Evolutionary conservation across 2,329 filamentous ascomycete genomes (phyloP), one percentile per base, ranked within the genome.

Genomic region (Fusarium odoratissimum): DNA sequence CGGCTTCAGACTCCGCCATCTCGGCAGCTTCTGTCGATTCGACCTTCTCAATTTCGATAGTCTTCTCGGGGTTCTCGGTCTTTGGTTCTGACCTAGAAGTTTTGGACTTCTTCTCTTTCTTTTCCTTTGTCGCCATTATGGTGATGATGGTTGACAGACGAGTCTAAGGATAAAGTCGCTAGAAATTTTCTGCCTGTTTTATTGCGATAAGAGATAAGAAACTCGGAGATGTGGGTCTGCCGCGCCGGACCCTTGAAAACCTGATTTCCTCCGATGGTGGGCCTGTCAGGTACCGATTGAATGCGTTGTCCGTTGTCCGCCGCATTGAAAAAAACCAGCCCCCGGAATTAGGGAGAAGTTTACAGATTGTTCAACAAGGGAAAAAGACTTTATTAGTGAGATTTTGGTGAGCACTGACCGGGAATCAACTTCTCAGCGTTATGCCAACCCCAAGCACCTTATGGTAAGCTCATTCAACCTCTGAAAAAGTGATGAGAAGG

Each of bases 181-280:
- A 64, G 69, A 63, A 42, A 60, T 49, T 64, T 61, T 60, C 40
- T 41, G 61, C 40, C 40, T 48, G 35, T 35, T 57, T 35, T 16
- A n/a, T 14, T 58, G 38, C 63, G 76, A 78, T 78, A 78, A 78
- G 74, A 55, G 75, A 78, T 77, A 79, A 77, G 73, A 33, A 21
- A 60, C 59, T 52, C 60, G 54, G 61, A 54, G 55, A 51, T 37
- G 59, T 75, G 76, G 76, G 66, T 60, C 67, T 2, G 9, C 10
- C 3, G 23, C 46, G n/a, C 60, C 62, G 60, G 67, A 63, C 58
- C 71, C 75, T 48, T 64, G 60, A 21, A 64, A 56, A 23, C 23
- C 31, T 51, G 48, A 21, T 60, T 64, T 54, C 55, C 60, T 57
- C 69, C 55, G 46, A 49, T 38, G 49, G 72, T 61, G 72, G 67